phyloP scores from a whole-genome alignment of 768 basidiomycete genomes.

The Atractiella rhizophila region DNA sequence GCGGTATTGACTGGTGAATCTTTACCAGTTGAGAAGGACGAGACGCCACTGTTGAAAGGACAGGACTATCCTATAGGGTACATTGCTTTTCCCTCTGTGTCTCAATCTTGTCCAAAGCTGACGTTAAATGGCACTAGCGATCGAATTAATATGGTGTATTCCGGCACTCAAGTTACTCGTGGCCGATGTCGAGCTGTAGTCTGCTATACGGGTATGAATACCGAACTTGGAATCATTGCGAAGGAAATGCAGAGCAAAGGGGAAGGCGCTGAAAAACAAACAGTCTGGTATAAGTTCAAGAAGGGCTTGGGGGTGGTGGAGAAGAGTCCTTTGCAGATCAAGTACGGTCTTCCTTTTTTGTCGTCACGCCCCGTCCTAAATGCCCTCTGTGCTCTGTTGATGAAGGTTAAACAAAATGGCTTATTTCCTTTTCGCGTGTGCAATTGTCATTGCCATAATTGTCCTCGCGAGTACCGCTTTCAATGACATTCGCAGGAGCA shows the following conservation, averaged over 20 bases:
- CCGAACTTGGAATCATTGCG: constrained; percentile 26
- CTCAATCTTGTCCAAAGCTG: constrained; percentile 23
- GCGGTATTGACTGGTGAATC: constrained; percentile 25
- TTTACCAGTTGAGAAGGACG: constrained; percentile 21
- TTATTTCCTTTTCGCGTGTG: constrained; percentile 20
- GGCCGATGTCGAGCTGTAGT: constrained; percentile 25
- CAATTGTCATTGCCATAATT: constrained; percentile 21
- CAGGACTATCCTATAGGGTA: neutral
- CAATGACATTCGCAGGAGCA: constrained; percentile 2
- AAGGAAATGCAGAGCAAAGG: constrained; percentile 21
- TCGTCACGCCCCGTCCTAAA: neutral
- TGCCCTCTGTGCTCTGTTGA: constrained; percentile 19
- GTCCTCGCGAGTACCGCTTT: constrained; percentile 23
- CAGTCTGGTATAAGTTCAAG: constrained; percentile 17
- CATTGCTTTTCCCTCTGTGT: neutral
- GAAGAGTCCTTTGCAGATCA: constrained; percentile 27
- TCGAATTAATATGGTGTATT: constrained; percentile 21
- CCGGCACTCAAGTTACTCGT: constrained; percentile 25
- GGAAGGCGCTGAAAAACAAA: constrained; percentile 7
- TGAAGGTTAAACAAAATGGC: constrained; percentile 22
- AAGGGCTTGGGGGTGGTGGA: constrained; percentile 24
- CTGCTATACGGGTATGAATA: constrained; percentile 24
- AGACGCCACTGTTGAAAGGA: neutral
- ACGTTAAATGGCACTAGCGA: constrained; percentile 17
- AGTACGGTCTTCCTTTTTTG: constrained; percentile 10